Conservation (phyloP, 768 basidiomycete species). For the Clitopilus hobsonii region DNA sequence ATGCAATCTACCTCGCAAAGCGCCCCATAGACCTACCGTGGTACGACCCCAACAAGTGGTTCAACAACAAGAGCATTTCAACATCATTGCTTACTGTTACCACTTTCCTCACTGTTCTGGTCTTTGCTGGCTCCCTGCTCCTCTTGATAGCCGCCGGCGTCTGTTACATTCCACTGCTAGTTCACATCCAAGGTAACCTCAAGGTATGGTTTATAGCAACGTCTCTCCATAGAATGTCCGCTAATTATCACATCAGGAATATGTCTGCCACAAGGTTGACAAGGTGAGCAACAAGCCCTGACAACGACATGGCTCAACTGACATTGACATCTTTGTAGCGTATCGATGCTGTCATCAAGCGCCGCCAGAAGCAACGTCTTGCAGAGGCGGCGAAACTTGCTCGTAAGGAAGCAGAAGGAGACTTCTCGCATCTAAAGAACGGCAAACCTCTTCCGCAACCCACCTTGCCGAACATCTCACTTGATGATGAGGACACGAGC, state of each 20-base stretch:
- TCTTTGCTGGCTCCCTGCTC: constrained; percentile 82
- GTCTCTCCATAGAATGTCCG: not conserved
- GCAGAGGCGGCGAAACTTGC: constrained; percentile 77
- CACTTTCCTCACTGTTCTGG: constrained; percentile 83
- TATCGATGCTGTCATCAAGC: constrained; percentile 89
- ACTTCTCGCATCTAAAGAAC: constrained; percentile 88
- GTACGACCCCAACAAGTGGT: constrained; percentile 78
- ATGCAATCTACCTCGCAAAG: constrained; percentile 67
- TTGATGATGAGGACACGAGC: constrained; percentile 72
- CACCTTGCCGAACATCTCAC: constrained; percentile 87
- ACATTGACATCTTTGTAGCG: constrained; percentile 53
- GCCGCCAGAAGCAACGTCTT: constrained; percentile 82
- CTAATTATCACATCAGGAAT: constrained; percentile 57
- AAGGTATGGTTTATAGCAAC: constrained; percentile 52
- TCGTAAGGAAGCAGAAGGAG: constrained; percentile 88
- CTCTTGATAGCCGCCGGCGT: constrained; percentile 81
- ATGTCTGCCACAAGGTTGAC: constrained; percentile 98
- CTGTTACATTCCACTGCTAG: constrained; percentile 89
- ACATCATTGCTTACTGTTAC: constrained; percentile 84
- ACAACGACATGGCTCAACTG: not conserved
- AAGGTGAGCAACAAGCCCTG: constrained; percentile 49
- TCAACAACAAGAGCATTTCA: constrained; percentile 65
- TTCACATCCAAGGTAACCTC: constrained; percentile 94
- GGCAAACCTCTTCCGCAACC: constrained; percentile 89
- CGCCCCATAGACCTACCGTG: constrained; percentile 46